Base-by-base conservation (phyloP, 2,329 filamentous ascomycete species). In the Talaromyces piceae region DNA sequence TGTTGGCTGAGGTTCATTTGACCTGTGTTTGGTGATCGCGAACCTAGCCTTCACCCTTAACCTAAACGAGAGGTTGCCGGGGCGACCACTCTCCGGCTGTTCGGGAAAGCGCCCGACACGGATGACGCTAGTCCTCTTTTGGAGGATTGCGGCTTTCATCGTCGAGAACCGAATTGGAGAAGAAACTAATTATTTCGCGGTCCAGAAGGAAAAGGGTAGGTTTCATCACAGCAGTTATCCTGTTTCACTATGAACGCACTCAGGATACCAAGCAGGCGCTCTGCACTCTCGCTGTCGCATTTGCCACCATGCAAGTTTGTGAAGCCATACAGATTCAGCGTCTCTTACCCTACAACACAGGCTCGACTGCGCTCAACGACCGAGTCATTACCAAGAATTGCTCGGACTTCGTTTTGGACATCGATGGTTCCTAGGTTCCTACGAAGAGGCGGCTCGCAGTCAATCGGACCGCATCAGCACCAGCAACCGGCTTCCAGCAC, bases 321-420 rank as follows among this genome's bases (percentile, higher is more conserved):
- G 12, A 45, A 22, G 13, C 25, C 41, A 6, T 12, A 23, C 6
- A 49, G 33, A 6, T 5, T 41, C 41, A 20, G 31, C n/a, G 31
- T 27, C 20, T n/a, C 39, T 23, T 13, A 5, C 39, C 16, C 13
- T 43, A 12, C 33, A 30, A 31, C 51, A 47, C 60, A 58, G 41
- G 53, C 41, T 47, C 61, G 60, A 47, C 56, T 57, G 37, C 55
- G 58, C 41, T 61, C 61, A 28, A 59, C 57, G n/a, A 54, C 57
- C 7, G 54, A 59, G 23, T 49, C 57, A 9, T 45, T 76, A 8
- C 78, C 76, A n/a, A 76, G 74, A 39, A 69, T 84, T 49, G 69
- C 73, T 22, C 76, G 83, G 57, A 56, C 74, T 5, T 80, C 80
- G 8, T 83, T 89, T 67, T 90, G 87, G 87, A 79, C 76, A 59